Evolutionary conservation across 2,329 filamentous ascomycete species (phyloP).

Genomic region (Aspergillus sp.): DNA sequence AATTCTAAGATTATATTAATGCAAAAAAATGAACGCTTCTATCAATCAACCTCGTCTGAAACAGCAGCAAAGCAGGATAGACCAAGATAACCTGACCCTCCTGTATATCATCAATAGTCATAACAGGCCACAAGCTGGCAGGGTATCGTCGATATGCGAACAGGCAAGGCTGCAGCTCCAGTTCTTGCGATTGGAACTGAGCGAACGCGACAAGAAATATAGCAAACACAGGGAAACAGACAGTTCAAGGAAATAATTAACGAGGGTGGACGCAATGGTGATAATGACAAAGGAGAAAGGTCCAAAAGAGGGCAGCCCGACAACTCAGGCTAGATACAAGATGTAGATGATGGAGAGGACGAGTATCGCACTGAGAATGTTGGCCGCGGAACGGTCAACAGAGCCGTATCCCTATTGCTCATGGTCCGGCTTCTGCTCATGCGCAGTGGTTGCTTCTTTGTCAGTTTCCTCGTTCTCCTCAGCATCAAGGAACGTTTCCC

Average conservation of each 20-base stretch:
- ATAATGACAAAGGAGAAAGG: background rate
- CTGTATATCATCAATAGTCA: constrained; percentile 25
- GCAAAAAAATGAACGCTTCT: background rate
- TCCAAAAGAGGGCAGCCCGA: constrained; percentile 3
- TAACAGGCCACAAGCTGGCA: constrained; percentile 26
- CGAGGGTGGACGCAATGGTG: background rate
- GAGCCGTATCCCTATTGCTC: constrained; percentile 3
- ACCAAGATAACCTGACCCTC: constrained; percentile 1
- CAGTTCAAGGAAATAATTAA: background rate
- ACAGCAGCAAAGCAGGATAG: background rate
- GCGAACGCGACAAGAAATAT: constrained; percentile 1
- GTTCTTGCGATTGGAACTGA: background rate
- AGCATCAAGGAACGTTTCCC: background rate
- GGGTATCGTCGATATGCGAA: constrained; percentile 27
- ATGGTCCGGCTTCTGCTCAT: background rate
- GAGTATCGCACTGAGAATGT: constrained; percentile 7
- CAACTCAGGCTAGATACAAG: background rate
- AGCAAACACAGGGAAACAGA: constrained; percentile 1
- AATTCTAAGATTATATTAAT: background rate
- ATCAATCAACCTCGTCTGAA: background rate
- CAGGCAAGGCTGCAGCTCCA: constrained; percentile 13
- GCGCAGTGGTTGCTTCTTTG: background rate
- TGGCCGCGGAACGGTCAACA: constrained; percentile 3
- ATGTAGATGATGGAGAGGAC: constrained; percentile 4
- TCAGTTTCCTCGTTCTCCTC: constrained; percentile 10